Evolutionary conservation across 2,329 filamentous ascomycete species (phyloP), one percentile per base, ranked within the genome.

Genomic region (Nannizziopsis barbatae): DNA sequence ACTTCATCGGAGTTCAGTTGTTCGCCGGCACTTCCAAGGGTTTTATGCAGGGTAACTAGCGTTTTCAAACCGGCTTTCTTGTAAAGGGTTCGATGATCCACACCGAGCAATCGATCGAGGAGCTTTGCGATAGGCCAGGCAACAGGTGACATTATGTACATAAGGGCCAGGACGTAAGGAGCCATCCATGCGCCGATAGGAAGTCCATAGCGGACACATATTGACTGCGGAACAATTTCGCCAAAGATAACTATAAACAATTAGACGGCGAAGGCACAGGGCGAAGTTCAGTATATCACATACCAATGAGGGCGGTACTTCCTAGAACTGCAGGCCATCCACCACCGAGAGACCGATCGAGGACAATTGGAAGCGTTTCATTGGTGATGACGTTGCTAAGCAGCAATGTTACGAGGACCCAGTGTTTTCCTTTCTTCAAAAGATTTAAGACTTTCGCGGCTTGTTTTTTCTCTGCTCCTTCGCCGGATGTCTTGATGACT

Each of bases 51-150:
- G 0, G 88, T 95, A 22, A 98, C 92, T 27, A 98, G 74, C 0
- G 92, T 96, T 73, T 98, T 98, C 57, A 98, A 71, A 0, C 92
- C 92, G 52, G 88, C 90, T 72, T 96, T 98, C 71, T 96, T 96
- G 78, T 98, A 98, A 38, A 90, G 81, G 0, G 89, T 95, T 46
- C 90, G 90, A 63, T 96, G 90, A 60, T 96, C 90, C 67, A 94
- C 85, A 52, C 92, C 92, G 2, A 98, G 79, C 7, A 95, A 76
- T 70, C 80, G 87, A 68, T 98, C 92, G 59, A 98, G 84, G 15
- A 98, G 78, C 68, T 96, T 95, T 17, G 92, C 92, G 5, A 87
- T 93, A 2, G 92, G 92, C 83, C 87, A 98, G 40, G 90, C 88
- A 42, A 96, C 73, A 1, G 89, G 88, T 8, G 85, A 80, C 72